Percentiles rank a stretch among this genome's conserved stretches.
Evolutionary conservation across 805 yeast species (phyloP).

Genomic region (Danielozyma ontarioensis): DNA sequence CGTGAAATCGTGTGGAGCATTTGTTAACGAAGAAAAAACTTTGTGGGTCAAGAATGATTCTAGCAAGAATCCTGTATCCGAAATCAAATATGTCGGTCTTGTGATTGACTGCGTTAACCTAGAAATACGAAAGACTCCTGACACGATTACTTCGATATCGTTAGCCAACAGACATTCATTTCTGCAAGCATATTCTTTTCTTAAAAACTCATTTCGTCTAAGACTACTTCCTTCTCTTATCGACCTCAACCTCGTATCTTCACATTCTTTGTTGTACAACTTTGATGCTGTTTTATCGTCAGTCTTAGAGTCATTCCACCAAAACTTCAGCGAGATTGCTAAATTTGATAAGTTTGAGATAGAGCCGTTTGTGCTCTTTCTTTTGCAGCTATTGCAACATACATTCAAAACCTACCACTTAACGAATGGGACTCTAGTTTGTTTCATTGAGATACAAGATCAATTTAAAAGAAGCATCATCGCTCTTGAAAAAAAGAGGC

Average conservation of each 20-base stretch:
- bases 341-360: background rate
- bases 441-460: too few species aligned
- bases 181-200: constrained; percentile 12
- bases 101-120: constrained; percentile 17
- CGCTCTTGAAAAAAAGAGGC: too few species aligned
- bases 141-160: constrained; percentile 5
- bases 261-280: constrained; percentile 9
- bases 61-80: background rate
- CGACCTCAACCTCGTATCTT: constrained; percentile 10
- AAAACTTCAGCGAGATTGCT: constrained; percentile 2
- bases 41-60: constrained; percentile 4
- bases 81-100: constrained; percentile 25
- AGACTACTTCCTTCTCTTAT: constrained; percentile 15
- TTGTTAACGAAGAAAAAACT: constrained; percentile 28
- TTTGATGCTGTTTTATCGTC: constrained; percentile 4
- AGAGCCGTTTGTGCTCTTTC: background rate
- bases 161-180: constrained; percentile 11
- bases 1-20: constrained; percentile 30
- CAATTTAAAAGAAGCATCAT: too few species aligned
- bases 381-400: too few species aligned
- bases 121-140: constrained; percentile 10
- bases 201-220: constrained; percentile 17
- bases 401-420: too few species aligned
- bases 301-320: constrained; percentile 6
- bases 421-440: too few species aligned